Evolutionary conservation across 371 early-diverging fungal species (phyloP).

Genomic region (Mucor velutinosus): DNA sequence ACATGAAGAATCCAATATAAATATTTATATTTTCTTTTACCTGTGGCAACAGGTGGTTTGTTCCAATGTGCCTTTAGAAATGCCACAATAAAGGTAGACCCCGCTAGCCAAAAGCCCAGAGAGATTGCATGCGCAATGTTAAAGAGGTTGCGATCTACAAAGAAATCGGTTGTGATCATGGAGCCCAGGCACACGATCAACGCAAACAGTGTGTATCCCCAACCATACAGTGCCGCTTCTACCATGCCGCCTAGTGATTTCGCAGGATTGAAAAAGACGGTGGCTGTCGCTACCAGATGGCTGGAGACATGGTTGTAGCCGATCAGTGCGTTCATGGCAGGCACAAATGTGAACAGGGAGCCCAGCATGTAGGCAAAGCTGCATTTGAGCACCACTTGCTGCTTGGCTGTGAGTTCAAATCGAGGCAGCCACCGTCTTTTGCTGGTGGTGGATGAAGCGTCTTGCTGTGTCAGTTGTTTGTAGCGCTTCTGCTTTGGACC

Average conservation of each 20-base stretch:
- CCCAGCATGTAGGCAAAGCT: constrained; percentile 63
- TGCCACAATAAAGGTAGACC: constrained; percentile 56
- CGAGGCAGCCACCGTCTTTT: not conserved
- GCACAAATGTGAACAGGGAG: constrained; percentile 64
- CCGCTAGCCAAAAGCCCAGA: constrained; percentile 57
- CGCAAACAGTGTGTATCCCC: constrained; percentile 52
- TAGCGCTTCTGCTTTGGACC: not conserved
- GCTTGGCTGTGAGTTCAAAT: constrained; percentile 25
- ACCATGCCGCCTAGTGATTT: constrained; percentile 67
- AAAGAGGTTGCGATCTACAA: constrained; percentile 47
- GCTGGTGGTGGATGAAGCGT: not conserved
- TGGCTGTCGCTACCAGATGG: constrained; percentile 65
- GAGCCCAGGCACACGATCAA: constrained; percentile 46
- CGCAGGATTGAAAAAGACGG: constrained; percentile 70
- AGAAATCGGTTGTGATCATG: constrained; percentile 56
- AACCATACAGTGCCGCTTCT: constrained; percentile 59
- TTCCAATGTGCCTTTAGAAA: constrained; percentile 64
- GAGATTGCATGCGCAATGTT: constrained; percentile 48
- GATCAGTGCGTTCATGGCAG: constrained; percentile 46
- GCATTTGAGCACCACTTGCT: constrained; percentile 58
- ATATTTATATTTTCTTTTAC: constrained; percentile 30
- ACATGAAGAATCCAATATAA: constrained; percentile 42
- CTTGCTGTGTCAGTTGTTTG: not conserved
- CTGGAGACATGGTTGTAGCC: constrained; percentile 35
- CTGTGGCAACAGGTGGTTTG: constrained; percentile 65